These are phyloP conservation scores for Calvatia gigantea DNA, from an alignment of 768 basidiomycete species.

Conservation along the genomic window DNA sequence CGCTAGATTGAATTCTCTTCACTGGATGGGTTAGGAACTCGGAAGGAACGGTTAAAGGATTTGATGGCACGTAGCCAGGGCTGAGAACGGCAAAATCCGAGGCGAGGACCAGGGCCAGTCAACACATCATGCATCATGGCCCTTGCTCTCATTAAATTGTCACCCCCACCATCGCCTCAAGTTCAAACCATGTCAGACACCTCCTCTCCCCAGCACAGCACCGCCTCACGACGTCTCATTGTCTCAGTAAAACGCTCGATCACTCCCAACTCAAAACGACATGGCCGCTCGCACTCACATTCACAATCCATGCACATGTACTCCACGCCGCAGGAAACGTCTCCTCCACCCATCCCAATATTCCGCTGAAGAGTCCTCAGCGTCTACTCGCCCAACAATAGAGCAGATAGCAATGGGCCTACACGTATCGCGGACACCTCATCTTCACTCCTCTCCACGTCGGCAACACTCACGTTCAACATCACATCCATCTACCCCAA, in stretches of 20 bases:
- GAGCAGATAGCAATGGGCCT: conserved; percentile 82
- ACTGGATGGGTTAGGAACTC: too few relatives aligned
- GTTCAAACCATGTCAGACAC: conserved; percentile 16
- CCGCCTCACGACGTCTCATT: conserved; percentile 25
- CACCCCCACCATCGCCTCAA: too few relatives aligned
- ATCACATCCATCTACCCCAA: conserved; percentile 28
- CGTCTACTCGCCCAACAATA: conserved; percentile 53
- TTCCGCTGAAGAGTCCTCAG: conserved; percentile 29
- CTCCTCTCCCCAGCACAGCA: conserved; percentile 15
- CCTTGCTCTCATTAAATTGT: too few relatives aligned
- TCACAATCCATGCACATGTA: conserved; percentile 25
- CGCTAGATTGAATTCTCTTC: too few relatives aligned
- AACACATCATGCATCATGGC: too few relatives aligned
- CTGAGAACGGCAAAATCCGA: background rate
- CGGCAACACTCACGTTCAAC: conserved; percentile 22
- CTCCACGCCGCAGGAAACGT: conserved; percentile 25
- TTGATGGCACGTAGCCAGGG: background rate
- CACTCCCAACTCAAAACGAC: conserved; percentile 18
- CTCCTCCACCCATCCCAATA: conserved; percentile 12
- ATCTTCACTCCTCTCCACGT: conserved; percentile 46
- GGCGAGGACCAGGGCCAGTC: conserved; percentile 1
- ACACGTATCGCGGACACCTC: conserved; percentile 73
- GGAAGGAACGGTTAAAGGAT: background rate
- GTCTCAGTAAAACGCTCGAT: conserved; percentile 28
- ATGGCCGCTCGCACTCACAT: background rate